Evolutionary conservation across 2,329 filamentous ascomycete species (phyloP), one percentile per base, ranked within the genome.

Genomic region (Fonsecaea pedrosoi): DNA sequence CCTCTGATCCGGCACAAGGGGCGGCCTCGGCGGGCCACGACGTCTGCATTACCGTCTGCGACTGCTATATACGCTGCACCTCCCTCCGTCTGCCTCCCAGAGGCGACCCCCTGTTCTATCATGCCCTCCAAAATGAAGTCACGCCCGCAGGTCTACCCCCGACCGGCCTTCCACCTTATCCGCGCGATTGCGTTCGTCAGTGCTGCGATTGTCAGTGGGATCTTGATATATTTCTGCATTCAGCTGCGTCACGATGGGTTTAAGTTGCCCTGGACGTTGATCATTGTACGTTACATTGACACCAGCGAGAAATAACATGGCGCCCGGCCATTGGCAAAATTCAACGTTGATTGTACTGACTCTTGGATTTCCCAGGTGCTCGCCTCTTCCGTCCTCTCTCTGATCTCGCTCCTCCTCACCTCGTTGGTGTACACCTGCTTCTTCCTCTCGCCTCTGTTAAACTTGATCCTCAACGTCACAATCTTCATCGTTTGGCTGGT

Each of bases 211-310:
- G 85, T 87, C 63, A 81, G 80, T 4, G 79, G 77, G 35, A 84
- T 88, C 59, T 82, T 87, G 75, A 78, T 78, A 65, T 85, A 83
- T 70, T 88, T 88, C 81, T 85, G 69, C 83, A 79, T 70, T 70
- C 82, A 86, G 70, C 79, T 88, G 25, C 79, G 79, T 21, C 77
- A 79, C 54, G 83, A 84, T 68, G 76, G 82, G 57, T 86, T 82
- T 76, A 80, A 79, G 54, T 77, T 86, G 3, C 86, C 86, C 0
- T 88, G 85, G 82, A 86, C 85, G 2, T 88, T 88, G 73, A 79
- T 88, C 18, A 76, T 87, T 67, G 86, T 88, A 80, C 69, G 81
- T 71, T 62, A 54, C 9, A 53, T 21, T 12, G 9, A 37, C 25
- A 12, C 42, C 6, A 32, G 30, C 30, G 30, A 32, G 30, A 32